phyloP scores from a whole-genome alignment of 1,139 yeast species.

The Geotrichum australiense region DNA sequence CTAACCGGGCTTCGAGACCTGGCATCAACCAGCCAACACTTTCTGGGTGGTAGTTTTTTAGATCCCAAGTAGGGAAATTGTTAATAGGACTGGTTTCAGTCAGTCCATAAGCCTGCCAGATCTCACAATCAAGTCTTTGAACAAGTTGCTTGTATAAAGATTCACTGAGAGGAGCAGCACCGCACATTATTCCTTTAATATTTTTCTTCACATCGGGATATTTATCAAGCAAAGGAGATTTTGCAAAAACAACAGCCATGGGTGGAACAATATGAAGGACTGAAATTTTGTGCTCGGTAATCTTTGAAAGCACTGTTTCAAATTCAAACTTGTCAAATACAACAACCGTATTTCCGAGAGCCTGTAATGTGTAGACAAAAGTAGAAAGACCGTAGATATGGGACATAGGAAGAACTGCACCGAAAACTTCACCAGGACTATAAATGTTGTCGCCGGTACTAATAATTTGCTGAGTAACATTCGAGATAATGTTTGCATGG shows the following conservation, averaged over 20 bases:
- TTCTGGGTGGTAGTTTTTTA: constrained; percentile 17
- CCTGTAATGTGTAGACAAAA: constrained; percentile 25
- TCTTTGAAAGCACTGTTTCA: constrained; percentile 24
- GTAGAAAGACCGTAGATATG: constrained; percentile 33
- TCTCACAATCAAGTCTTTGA: constrained; percentile 18
- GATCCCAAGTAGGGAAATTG: constrained; percentile 17
- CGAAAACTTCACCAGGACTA: constrained; percentile 15
- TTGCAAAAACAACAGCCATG: constrained; percentile 32
- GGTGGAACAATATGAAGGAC: constrained; percentile 33
- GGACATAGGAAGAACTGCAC: constrained; percentile 30
- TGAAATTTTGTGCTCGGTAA: constrained; percentile 25
- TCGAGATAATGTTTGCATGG: constrained; percentile 34
- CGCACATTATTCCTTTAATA: constrained; percentile 25
- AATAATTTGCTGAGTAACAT: constrained; percentile 20
- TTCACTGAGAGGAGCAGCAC: constrained; percentile 35
- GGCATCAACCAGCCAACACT: constrained; percentile 30
- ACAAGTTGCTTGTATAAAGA: constrained; percentile 24
- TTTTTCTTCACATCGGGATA: constrained; percentile 24
- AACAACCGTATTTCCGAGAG: constrained; percentile 22
- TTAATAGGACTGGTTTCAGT: constrained; percentile 39
- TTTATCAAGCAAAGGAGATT: constrained; percentile 29
- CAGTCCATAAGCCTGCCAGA: constrained; percentile 63
- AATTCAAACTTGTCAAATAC: constrained; percentile 31
- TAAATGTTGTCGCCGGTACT: constrained; percentile 7
- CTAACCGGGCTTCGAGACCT: constrained; percentile 26